Conservation (phyloP, 139 green algal genomes). For the Chlorella sp. region DNA sequence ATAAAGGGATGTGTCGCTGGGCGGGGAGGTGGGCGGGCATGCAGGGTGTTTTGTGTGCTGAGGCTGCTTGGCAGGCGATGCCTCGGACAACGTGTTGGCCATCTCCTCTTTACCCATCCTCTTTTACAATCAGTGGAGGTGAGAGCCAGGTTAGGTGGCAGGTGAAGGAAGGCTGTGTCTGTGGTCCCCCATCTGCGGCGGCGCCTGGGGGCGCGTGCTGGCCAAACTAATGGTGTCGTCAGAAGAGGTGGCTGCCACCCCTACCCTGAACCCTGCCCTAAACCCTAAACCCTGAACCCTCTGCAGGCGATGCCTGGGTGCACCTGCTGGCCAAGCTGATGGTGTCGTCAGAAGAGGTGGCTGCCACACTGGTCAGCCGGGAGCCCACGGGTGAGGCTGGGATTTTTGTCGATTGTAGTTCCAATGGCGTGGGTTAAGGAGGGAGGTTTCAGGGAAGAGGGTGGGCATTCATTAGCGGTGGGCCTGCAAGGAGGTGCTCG, state of each 20-base stretch:
- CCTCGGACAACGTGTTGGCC: not conserved
- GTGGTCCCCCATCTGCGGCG: not conserved
- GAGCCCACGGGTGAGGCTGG: conserved; percentile 6
- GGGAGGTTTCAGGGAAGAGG: too few relatives aligned
- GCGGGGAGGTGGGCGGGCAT: not conserved
- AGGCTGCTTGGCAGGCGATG: not conserved
- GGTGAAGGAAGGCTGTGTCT: too few relatives aligned
- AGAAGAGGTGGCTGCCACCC: conserved; percentile 27
- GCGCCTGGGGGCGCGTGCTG: conserved; percentile 33
- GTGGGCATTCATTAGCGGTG: too few relatives aligned
- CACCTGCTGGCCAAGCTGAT: conserved; percentile 46
- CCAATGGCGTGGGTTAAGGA: not conserved
- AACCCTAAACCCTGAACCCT: not conserved
- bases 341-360: conserved; percentile 34
- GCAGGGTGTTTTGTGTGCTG: not conserved
- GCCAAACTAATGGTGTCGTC: conserved; percentile 42
- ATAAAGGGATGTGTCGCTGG: not conserved
- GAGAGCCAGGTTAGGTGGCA: too few relatives aligned
- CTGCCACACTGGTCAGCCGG: conserved; percentile 7
- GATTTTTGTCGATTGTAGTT: not conserved
- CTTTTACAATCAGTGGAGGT: not conserved
- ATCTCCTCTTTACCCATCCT: not conserved
- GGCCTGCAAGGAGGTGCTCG: too few relatives aligned
- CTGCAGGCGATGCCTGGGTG: conserved; percentile 32
- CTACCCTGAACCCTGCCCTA: not conserved